Conservation (phyloP, 2,329 filamentous ascomycete genomes). For the Lecanosticta acicola region DNA sequence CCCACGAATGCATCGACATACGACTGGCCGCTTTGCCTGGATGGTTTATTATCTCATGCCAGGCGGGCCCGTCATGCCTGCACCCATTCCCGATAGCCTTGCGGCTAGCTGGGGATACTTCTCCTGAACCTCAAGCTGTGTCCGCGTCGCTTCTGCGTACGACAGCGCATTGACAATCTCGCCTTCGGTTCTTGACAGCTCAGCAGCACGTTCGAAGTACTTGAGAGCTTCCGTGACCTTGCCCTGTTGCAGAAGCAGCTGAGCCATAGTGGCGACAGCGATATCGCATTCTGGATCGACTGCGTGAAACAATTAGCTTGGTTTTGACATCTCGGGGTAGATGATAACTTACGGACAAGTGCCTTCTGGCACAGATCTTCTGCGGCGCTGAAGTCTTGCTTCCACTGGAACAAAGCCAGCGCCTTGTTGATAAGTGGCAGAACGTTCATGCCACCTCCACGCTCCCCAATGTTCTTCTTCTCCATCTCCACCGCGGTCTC, state of each 20-base stretch:
- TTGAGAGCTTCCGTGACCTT: slow-evolving; percentile 91
- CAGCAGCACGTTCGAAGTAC: slow-evolving; percentile 94
- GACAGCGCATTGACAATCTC: slow-evolving; percentile 95
- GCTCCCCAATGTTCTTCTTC: slow-evolving; percentile 64
- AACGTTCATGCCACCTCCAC: slow-evolving; percentile 95
- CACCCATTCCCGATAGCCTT: slow-evolving; percentile 36
- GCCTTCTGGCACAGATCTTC: slow-evolving; percentile 97
- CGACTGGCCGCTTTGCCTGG: slow-evolving; percentile 1
- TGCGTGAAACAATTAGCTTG: slow-evolving; percentile 34
- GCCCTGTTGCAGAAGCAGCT: slow-evolving; percentile 93
- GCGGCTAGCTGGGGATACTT: slow-evolving; percentile 49
- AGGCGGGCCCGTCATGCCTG: slow-evolving; percentile 16
- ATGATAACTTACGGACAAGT: slow-evolving; percentile 70
- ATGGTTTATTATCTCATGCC: slow-evolving; percentile 17
- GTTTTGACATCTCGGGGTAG: background rate
- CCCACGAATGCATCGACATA: slow-evolving; percentile 13
- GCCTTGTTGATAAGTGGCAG: slow-evolving; percentile 98
- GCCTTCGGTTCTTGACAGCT: slow-evolving; percentile 87
- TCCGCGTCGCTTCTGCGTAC: slow-evolving; percentile 93
- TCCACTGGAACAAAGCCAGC: slow-evolving; percentile 94
- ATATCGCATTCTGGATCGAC: slow-evolving; percentile 99
- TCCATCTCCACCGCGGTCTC: slow-evolving; percentile 99
- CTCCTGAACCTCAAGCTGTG: slow-evolving; percentile 71
- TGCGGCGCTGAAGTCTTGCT: slow-evolving; percentile 89
- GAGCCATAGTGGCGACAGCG: slow-evolving; percentile 96